Percentiles rank a stretch among this genome's conserved stretches.
Conservation (phyloP, 768 basidiomycete genomes). For the Hypholoma fasciculare region DNA sequence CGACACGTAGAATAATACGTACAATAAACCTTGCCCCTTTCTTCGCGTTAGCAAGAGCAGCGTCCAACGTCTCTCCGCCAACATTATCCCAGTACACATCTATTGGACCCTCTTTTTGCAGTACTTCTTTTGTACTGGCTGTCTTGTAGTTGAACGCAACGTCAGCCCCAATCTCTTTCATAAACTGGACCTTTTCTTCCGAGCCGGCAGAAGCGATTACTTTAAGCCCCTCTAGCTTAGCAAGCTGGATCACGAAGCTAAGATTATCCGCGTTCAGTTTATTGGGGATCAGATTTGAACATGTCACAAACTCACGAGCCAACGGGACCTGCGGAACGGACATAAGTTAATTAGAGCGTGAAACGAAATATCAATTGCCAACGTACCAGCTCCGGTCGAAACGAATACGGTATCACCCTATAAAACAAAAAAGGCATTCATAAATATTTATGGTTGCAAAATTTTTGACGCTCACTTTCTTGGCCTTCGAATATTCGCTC, state of each 20-base stretch:
- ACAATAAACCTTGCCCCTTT: conserved; percentile 51
- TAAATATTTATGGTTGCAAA: neutral
- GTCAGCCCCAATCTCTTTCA: conserved; percentile 64
- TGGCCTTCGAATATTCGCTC: conserved; percentile 39
- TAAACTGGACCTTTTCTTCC: conserved; percentile 67
- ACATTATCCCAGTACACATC: conserved; percentile 60
- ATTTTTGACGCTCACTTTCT: conserved; percentile 25
- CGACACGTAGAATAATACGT: conserved; percentile 12
- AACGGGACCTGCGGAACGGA: conserved; percentile 36
- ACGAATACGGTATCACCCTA: conserved; percentile 45
- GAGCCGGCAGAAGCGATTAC: conserved; percentile 74
- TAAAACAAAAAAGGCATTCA: no score
- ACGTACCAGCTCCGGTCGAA: conserved; percentile 36
- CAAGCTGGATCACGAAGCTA: conserved; percentile 51
- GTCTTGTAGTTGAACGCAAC: conserved; percentile 78
- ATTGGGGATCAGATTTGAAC: neutral
- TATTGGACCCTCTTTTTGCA: conserved; percentile 55
- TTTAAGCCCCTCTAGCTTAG: conserved; percentile 52
- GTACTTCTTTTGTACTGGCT: conserved; percentile 44
- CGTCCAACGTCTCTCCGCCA: conserved; percentile 59
- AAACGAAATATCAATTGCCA: neutral
- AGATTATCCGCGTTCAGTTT: neutral
- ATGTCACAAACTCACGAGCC: conserved; percentile 49
- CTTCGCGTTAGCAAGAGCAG: conserved; percentile 48
- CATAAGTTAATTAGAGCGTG: neutral